Conservation (phyloP, 768 basidiomycete genomes). For the Amanita pseudoporphyria region DNA sequence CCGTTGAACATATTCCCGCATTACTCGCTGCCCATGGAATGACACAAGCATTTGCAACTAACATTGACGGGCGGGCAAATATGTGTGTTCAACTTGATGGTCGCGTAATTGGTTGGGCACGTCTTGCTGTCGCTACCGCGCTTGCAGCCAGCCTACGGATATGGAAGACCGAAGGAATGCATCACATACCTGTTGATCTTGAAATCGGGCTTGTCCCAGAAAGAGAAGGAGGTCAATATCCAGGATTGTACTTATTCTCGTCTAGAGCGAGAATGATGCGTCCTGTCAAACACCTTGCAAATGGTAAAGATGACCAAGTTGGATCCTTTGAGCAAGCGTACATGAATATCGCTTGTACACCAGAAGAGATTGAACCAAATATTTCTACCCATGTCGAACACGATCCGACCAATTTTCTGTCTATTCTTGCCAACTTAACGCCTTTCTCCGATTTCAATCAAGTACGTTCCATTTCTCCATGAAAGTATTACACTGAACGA, state of each 20-base stretch:
- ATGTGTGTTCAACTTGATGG: conserved; percentile 95
- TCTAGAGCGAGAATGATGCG: conserved; percentile 92
- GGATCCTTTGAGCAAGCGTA: conserved; percentile 99
- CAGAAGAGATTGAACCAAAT: conserved; percentile 69
- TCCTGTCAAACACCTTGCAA: conserved; percentile 85
- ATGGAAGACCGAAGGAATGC: conserved; percentile 87
- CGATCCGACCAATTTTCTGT: conserved; percentile 90
- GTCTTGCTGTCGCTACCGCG: conserved; percentile 57
- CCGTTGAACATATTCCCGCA: conserved; percentile 69
- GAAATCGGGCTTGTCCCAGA: conserved; percentile 90
- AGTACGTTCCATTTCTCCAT: conserved; percentile 35
- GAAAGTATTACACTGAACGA: neutral
- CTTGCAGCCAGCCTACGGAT: conserved; percentile 81
- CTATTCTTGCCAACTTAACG: conserved; percentile 93
- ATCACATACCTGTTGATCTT: conserved; percentile 82
- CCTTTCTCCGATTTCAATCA: conserved; percentile 99
- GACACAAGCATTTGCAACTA: conserved; percentile 79
- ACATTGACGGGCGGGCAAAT: conserved; percentile 73
- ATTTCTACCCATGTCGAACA: conserved; percentile 91
- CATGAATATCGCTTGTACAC: conserved; percentile 93
- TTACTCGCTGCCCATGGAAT: conserved; percentile 86
- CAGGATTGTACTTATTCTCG: conserved; percentile 89
- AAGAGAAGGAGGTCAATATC: conserved; percentile 92
- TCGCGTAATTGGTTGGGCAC: conserved; percentile 88
- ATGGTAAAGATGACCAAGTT: conserved; percentile 80